Base-by-base conservation (phyloP, 2,329 filamentous ascomycete genomes). In the Trichoderma brevicompactum region DNA sequence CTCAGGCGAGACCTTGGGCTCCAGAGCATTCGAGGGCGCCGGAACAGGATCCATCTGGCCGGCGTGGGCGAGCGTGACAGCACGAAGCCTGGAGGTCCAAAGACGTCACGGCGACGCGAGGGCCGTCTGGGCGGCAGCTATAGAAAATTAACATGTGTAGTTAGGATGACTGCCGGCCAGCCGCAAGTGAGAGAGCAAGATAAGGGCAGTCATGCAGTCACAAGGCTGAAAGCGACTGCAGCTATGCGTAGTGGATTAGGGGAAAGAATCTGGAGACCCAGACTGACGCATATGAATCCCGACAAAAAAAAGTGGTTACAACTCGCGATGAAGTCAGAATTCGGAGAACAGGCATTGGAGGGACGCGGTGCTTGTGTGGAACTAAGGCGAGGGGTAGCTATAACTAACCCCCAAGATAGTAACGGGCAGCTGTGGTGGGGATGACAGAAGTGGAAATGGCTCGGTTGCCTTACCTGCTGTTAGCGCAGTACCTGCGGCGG, bases 1-100 rank as follows among this genome's bases (percentile, higher is more conserved):
- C 79, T 89, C 87, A 77, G 84, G 84, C 72, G 86, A 88, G 77
- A 81, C 80, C 73, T 84, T 83, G 77, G 84, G 83, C 79, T 86
- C 83, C 81, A 79, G 81, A 76, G 79, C 79, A 77, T 85, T 82
- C 73, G 79, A 77, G 69, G 80, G 78, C 73, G 73, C 79, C 73
- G 80, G 79, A 74, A 79, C 77, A 75, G 78, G 80, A 80, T 85
- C 83, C 83, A 86, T 86, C 79, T 80, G 83, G 78, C 74, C 79
- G 77, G 74, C 74, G 75, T 72, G 74, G 73, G 72, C 69, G 72
- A 71, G 66, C 67, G 70, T 72, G 70, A 73, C 72, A 72, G 75
- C 73, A 75, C 74, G 74, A 76, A 75, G 78, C 77, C 76, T 78
- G 75, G 73, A 79, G 79, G 79, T 81, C 78, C 78, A 79, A 74